These are phyloP conservation scores for Aspergillus calidoustus DNA, from an alignment of 2,329 filamentous ascomycete species.

Conservation along the genomic window DNA sequence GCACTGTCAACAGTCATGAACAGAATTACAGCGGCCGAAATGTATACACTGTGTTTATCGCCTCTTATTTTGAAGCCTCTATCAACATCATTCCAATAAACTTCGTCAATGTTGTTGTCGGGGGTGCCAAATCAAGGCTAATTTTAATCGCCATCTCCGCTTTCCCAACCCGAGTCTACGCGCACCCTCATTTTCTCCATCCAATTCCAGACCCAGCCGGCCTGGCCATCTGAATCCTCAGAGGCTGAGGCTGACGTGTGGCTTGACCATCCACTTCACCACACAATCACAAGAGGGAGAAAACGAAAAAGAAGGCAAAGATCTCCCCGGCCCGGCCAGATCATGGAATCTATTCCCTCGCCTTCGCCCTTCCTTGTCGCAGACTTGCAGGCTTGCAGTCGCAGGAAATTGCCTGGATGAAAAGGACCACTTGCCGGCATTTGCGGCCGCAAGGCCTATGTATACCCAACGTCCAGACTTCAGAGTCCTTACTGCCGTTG, in stretches of 20 bases:
- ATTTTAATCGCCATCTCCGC: neutral
- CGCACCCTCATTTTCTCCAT: neutral
- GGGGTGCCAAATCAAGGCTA: neutral
- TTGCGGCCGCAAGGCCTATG: neutral
- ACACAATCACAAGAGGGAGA: neutral
- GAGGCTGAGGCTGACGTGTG: slow-evolving; percentile 19
- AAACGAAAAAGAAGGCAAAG: neutral
- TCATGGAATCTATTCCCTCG: neutral
- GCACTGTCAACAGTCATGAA: neutral
- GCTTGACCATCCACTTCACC: slow-evolving; percentile 3
- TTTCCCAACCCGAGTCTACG: slow-evolving; percentile 5
- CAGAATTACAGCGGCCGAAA: neutral
- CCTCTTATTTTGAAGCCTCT: no score
- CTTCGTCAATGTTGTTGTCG: neutral
- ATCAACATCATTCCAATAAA: neutral
- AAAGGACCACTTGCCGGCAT: neutral
- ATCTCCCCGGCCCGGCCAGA: slow-evolving; percentile 3
- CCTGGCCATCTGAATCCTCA: neutral
- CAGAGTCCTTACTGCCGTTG: neutral
- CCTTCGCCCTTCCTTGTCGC: neutral
- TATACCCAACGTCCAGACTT: neutral
- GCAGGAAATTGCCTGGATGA: neutral
- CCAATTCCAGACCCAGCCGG: slow-evolving; percentile 5
- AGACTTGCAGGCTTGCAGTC: neutral
- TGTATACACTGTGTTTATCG: neutral